Percentiles rank a stretch among this genome's conserved stretches.
Evolutionary conservation across 192 early-diverging fungal species (phyloP).

Genomic region (Dimargaris verticillata): DNA sequence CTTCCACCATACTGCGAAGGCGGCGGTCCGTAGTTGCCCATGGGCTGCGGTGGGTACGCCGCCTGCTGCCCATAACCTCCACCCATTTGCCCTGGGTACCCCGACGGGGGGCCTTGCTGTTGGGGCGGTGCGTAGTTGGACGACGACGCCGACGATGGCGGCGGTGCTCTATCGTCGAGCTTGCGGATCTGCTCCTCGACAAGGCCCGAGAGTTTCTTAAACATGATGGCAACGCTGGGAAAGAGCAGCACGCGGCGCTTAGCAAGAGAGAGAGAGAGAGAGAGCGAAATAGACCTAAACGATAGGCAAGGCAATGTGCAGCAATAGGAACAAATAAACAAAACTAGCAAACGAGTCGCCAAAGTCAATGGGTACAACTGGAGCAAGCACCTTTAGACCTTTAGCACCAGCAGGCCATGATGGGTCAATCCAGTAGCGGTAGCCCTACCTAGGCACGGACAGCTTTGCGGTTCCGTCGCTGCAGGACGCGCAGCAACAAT

Average conservation of each 20-base stretch:
- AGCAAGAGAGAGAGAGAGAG: background rate
- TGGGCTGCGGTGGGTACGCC: background rate
- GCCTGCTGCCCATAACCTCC: background rate
- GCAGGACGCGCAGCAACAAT: too few species aligned
- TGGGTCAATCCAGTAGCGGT: too few species aligned
- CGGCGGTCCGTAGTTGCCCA: background rate
- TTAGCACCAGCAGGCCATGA: too few species aligned
- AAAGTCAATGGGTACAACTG: too few species aligned
- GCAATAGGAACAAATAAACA: background rate
- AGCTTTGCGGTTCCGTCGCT: too few species aligned
- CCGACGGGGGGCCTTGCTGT: background rate
- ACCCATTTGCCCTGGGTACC: background rate
- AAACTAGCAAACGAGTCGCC: too few species aligned
- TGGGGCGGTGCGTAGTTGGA: too few species aligned
- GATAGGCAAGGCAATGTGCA: background rate
- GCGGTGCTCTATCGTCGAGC: background rate
- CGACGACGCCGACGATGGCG: too few species aligned
- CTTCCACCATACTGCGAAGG: background rate
- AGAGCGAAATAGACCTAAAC: background rate
- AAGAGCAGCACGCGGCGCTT: background rate
- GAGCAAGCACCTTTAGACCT: too few species aligned
- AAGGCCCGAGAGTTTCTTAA: background rate
- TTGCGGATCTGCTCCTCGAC: background rate
- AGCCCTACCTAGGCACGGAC: too few species aligned
- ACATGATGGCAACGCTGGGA: constrained; percentile 1